A percentile compares a stretch with the other conserved stretches of the same genome.
phyloP scores from a whole-genome alignment of 495 filamentous ascomycete genomes.

The Collariella sp. region DNA sequence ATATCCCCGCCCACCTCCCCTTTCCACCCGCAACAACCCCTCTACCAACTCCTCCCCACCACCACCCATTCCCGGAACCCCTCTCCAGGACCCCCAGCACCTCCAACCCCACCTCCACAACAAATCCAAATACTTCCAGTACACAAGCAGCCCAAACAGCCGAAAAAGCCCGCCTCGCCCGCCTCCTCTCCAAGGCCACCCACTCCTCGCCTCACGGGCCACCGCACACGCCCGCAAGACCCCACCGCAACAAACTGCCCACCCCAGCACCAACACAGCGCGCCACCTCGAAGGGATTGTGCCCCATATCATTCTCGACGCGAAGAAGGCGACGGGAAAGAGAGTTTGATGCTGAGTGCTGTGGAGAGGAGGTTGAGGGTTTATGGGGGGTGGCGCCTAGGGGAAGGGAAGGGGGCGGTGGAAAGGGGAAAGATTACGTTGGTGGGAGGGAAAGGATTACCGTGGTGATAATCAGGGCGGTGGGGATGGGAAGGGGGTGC shows the following conservation, averaged over 20 bases:
- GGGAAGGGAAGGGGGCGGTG: constrained; percentile 19
- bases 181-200: constrained; percentile 39
- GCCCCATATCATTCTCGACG: constrained; percentile 47
- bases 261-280: constrained; percentile 42
- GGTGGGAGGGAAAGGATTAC: neutral
- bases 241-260: constrained; percentile 32
- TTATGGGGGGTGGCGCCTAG: constrained; percentile 7
- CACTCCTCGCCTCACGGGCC: constrained; percentile 38
- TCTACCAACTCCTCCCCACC: neutral
- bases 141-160: constrained; percentile 37
- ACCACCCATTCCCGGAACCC: constrained; percentile 6
- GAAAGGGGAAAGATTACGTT: neutral
- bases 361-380: constrained; percentile 52
- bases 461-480: constrained; percentile 17
- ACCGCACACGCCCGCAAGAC: constrained; percentile 41
- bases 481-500: constrained; percentile 20
- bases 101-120: neutral
- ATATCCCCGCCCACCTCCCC: constrained; percentile 13
- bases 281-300: constrained; percentile 38
- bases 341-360: constrained; percentile 65
- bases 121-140: constrained; percentile 2
- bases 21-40: constrained; percentile 3
- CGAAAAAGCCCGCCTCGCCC: constrained; percentile 45
- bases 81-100: constrained; percentile 1
- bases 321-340: constrained; percentile 50